Evolutionary conservation across 2,329 filamentous ascomycete species (phyloP), one percentile per base, ranked within the genome.

Genomic region (Aureobasidium sp.): DNA sequence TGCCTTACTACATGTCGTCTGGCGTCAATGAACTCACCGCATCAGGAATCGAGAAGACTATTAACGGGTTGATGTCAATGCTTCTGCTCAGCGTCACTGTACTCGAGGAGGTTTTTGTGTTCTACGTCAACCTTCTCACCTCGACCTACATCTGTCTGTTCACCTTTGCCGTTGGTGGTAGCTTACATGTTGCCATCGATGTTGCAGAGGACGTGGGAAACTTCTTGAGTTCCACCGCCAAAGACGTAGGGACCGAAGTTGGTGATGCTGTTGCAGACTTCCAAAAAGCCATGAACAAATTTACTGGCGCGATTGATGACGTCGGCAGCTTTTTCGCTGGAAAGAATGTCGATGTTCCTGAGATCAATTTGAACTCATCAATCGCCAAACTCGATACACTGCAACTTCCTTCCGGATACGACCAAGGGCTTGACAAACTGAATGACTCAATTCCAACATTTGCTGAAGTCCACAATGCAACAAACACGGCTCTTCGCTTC

Each of bases 1-100:
- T 97, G 92, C 94, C 94, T 63, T 89, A 97, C 75, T 97, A 96
- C 77, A 87, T 97, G 72, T 89, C 92, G 1, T 80, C 83, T 57
- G 94, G 94, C 61, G 87, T 97, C 72, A 99, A 99, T 76, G 84
- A 90, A 63, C 78, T 97, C 68, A 88, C 90, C 8, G 90, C 91
- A 36, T 82, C 82, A 52, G 87, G 90, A 62, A 87, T 97, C 67
- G 90, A 92, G 68, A 86, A 87, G 68, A 86, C 91, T 9, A 86
- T 97, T 66, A 82, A 86, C 65, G 93, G 85, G 53, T 82, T 97
- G 73, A 89, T 94, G 74, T 80, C 85, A 46, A 86, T 94, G 76
- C 81, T 97, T 56, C 81, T 87, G 65, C 80, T 97, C 72, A 86
- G 88, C 64, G 80, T 97, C 66, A 92, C 88, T 34, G 92, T 86